phyloP scores from a whole-genome alignment of 305 asterid species.

The Fraxinus latifolia region DNA sequence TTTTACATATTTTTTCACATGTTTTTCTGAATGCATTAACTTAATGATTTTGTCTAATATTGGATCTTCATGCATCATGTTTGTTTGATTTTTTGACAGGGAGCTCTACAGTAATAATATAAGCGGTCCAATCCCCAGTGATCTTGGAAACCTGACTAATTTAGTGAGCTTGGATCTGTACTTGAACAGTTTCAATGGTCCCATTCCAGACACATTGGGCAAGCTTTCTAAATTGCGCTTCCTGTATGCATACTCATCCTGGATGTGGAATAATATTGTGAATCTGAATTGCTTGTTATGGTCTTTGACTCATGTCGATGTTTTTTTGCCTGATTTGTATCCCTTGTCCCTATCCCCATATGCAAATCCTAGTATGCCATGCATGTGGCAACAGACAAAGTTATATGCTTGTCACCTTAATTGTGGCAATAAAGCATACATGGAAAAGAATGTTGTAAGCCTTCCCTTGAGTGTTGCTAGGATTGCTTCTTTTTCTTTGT shows the following conservation, averaged over 20 bases:
- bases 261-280: not conserved
- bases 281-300: not conserved
- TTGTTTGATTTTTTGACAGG: not conserved
- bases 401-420: not conserved
- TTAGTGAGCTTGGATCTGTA: conserved; percentile 24
- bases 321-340: not conserved
- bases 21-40: not conserved
- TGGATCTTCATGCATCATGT: not conserved
- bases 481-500: not conserved
- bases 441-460: not conserved
- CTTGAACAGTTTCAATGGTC: conserved; percentile 47
- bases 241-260: conserved; percentile 15
- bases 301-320: not conserved
- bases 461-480: not conserved
- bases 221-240: conserved; percentile 14
- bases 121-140: not conserved
- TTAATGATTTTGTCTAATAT: not conserved
- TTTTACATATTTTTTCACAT: not conserved
- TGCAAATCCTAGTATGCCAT: not conserved
- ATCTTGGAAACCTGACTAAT: conserved; percentile 34
- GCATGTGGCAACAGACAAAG: not conserved
- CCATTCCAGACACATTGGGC: conserved; percentile 36
- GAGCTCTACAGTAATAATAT: not conserved
- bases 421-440: not conserved
- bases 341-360: not conserved